Conservation (phyloP, 2,329 filamentous ascomycete species). For the Venturia aucupariae region DNA sequence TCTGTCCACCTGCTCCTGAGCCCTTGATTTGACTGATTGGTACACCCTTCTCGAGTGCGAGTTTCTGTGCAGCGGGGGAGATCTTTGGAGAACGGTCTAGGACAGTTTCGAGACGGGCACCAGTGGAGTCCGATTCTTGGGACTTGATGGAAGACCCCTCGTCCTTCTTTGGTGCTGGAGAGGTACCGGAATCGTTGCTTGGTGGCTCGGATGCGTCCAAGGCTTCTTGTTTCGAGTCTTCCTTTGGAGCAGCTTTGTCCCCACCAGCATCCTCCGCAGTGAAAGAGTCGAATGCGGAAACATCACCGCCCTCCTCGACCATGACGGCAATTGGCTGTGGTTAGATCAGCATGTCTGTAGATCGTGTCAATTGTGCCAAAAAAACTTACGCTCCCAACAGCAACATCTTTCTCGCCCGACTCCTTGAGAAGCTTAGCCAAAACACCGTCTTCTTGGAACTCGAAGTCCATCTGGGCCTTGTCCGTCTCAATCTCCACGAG, state of each 20-base stretch:
- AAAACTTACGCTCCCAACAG: conserved; percentile 81
- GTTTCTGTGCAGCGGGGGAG: conserved; percentile 63
- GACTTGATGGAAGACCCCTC: conserved; percentile 43
- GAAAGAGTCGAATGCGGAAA: conserved; percentile 83
- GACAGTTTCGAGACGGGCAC: conserved; percentile 70
- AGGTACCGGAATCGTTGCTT: conserved; percentile 43
- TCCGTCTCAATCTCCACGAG: conserved; percentile 98
- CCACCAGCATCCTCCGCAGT: conserved; percentile 84
- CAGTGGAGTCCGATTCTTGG: conserved; percentile 63
- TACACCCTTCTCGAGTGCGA: conserved; percentile 79
- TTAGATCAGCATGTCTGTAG: conserved; percentile 12
- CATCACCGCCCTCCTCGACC: conserved; percentile 82
- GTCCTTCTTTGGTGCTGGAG: conserved; percentile 38
- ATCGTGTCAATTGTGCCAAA: not conserved
- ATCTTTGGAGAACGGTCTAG: conserved; percentile 75
- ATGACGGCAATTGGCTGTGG: conserved; percentile 86
- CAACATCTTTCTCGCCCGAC: conserved; percentile 83
- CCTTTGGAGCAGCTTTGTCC: conserved; percentile 55
- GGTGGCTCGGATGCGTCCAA: conserved; percentile 53
- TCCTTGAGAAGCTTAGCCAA: conserved; percentile 92
- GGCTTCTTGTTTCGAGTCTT: conserved; percentile 55
- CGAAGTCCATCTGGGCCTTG: conserved; percentile 99
- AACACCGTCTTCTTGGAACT: conserved; percentile 96
- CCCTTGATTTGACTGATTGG: conserved; percentile 74
- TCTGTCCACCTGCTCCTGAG: conserved; percentile 72